Conservation (phyloP, 768 basidiomycete species). For the Boletus insuetus region DNA sequence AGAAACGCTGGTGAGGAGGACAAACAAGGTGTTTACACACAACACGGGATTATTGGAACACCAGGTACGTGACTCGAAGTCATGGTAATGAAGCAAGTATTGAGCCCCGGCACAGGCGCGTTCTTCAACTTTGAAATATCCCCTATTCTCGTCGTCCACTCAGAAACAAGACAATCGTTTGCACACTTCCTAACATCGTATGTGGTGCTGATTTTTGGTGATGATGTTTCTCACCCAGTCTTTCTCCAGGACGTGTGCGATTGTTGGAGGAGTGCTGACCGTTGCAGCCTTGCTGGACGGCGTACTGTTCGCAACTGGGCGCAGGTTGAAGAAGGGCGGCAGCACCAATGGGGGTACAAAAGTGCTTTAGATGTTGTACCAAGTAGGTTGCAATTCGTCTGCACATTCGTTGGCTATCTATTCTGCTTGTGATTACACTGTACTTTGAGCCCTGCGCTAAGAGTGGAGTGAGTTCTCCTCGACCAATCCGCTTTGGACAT, state of each 20-base stretch:
- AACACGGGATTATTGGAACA: slow-evolving; percentile 70
- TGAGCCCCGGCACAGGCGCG: slow-evolving; percentile 46
- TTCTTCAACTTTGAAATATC: slow-evolving; percentile 97
- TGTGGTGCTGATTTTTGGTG: slow-evolving; percentile 32
- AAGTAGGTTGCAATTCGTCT: slow-evolving; percentile 4
- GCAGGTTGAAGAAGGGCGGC: slow-evolving; percentile 64
- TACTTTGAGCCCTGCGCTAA: background rate
- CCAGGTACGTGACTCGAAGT: slow-evolving; percentile 44
- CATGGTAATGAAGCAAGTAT: background rate
- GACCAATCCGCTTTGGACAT: slow-evolving; percentile 14
- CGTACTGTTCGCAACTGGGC: slow-evolving; percentile 78
- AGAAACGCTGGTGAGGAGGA: slow-evolving; percentile 60
- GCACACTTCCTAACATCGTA: slow-evolving; percentile 98
- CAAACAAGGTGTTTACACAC: slow-evolving; percentile 62
- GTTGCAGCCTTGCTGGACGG: slow-evolving; percentile 89
- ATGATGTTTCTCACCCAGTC: background rate
- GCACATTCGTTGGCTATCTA: slow-evolving; percentile 18
- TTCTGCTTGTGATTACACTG: background rate
- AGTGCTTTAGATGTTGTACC: slow-evolving; percentile 27
- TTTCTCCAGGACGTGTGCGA: slow-evolving; percentile 80
- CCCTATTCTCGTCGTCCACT: slow-evolving; percentile 90
- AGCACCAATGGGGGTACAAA: slow-evolving; percentile 30
- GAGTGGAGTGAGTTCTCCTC: slow-evolving; percentile 26
- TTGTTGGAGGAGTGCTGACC: slow-evolving; percentile 95
- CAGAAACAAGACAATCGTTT: slow-evolving; percentile 89